Conservation (phyloP, 345 rosid species). For the Eucalyptus virginea region DNA sequence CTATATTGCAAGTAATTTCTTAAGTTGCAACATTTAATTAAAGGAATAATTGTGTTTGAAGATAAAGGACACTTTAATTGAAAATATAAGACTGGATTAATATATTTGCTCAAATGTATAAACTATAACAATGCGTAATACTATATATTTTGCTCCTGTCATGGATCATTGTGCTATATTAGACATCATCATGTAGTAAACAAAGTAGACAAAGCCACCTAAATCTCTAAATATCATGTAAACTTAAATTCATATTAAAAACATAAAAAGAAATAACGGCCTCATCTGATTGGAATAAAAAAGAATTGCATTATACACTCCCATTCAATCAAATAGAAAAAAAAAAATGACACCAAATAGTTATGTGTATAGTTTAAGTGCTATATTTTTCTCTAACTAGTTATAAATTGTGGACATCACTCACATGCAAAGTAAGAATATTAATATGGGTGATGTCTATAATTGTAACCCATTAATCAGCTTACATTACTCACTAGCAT, state of each 20-base stretch:
- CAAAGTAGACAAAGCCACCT: background rate
- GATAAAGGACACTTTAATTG: background rate
- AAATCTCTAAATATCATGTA: background rate
- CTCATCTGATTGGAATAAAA: too few species aligned
- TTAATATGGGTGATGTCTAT: background rate
- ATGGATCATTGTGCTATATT: fast-evolving
- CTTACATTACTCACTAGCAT: background rate
- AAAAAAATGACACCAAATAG: background rate
- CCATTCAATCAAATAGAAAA: too few species aligned
- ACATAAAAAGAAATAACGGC: background rate
- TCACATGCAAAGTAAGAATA: background rate
- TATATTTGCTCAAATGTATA: background rate
- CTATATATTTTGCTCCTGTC: background rate
- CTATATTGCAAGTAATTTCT: background rate
- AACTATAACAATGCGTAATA: background rate
- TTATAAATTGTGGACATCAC: background rate
- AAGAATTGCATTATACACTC: too few species aligned
- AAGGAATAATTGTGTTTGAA: background rate
- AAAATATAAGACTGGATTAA: fast-evolving
- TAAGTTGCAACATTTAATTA: background rate
- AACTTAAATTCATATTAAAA: background rate
- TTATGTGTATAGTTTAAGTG: background rate
- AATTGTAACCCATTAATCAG: fast-evolving
- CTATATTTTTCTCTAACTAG: background rate
- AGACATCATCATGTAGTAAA: background rate